phyloP scores from a whole-genome alignment of 2,329 filamentous ascomycete species.

The Sporothrix humicola region DNA sequence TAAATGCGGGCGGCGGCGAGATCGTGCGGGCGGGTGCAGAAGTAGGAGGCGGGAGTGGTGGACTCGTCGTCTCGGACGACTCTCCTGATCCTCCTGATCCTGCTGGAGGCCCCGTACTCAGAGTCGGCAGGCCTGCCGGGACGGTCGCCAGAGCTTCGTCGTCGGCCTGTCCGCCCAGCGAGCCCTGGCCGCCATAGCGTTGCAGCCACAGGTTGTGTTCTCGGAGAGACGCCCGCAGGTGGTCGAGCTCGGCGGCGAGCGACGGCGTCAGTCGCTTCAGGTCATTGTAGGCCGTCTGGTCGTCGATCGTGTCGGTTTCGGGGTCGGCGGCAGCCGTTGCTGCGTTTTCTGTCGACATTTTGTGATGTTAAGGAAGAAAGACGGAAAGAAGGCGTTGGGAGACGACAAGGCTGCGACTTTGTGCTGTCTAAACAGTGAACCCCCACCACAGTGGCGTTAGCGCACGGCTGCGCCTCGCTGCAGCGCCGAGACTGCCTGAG shows the following conservation, averaged over 20 bases:
- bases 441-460: conserved; percentile 24
- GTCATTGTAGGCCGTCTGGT: conserved; percentile 41
- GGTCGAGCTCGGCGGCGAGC: conserved; percentile 42
- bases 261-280: conserved; percentile 41
- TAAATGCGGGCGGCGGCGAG: conserved; percentile 5
- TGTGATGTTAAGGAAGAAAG: not conserved
- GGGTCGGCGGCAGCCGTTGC: not conserved
- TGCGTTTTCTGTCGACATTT: conserved; percentile 9
- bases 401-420: conserved; percentile 13
- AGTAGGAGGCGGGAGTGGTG: too few species aligned
- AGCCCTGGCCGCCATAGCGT: conserved; percentile 40
- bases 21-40: not conserved
- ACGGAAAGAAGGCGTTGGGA: not conserved
- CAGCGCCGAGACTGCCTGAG: not conserved
- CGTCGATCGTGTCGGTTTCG: not conserved
- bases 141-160: conserved; percentile 6
- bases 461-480: conserved; percentile 22
- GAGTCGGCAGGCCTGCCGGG: conserved; percentile 15
- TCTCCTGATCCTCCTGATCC: not conserved
- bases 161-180: conserved; percentile 17
- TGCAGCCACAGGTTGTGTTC: conserved; percentile 45
- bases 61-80: not conserved
- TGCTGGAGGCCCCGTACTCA: conserved; percentile 8
- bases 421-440: not conserved
- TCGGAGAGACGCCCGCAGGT: conserved; percentile 42